These are phyloP conservation scores for Apostasia shenzhenica DNA, from an alignment of 106 monocot genomes.

Conservation along the genomic window DNA sequence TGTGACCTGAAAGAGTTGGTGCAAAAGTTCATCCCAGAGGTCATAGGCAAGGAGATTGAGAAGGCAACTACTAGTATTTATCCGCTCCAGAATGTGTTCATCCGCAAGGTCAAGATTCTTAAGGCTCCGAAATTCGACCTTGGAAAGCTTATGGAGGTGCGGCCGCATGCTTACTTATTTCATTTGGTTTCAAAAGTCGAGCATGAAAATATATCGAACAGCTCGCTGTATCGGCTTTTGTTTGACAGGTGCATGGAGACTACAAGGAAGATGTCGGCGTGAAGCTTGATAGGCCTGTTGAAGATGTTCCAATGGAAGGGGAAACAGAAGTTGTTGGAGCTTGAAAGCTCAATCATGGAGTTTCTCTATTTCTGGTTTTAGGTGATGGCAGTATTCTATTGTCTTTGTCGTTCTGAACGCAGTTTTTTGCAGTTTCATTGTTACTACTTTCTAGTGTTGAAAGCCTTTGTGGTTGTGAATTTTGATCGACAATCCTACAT, in stretches of 20 bases:
- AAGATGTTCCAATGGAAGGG: conserved; percentile 3
- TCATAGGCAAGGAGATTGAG: conserved; percentile 82
- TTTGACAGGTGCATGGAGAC: conserved; percentile 11
- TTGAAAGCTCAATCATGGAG: not conserved
- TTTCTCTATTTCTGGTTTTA: not conserved
- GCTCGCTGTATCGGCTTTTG: not conserved
- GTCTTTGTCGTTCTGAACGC: not conserved
- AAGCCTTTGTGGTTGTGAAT: too few relatives aligned
- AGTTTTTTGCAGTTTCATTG: not conserved
- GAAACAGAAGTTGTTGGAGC: conserved; percentile 9
- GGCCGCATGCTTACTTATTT: not conserved
- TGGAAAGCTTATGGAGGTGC: conserved; percentile 89
- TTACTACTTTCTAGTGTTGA: too few relatives aligned
- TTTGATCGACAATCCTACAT: too few relatives aligned
- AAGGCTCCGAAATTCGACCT: conserved; percentile 87
- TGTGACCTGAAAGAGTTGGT: conserved; percentile 78
- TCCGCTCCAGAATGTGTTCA: conserved; percentile 76
- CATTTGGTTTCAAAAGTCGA: not conserved
- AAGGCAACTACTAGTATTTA: conserved; percentile 73
- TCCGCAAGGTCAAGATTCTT: conserved; percentile 82
- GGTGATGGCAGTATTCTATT: not conserved
- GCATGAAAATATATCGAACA: not conserved
- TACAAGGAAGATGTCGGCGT: conserved; percentile 14
- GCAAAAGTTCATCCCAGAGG: conserved; percentile 72
- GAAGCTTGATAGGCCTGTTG: conserved; percentile 6